Percentiles rank a stretch among this genome's conserved stretches.
Evolutionary conservation across 1,139 yeast species (phyloP).

Genomic region (Suhomyces terraborum): DNA sequence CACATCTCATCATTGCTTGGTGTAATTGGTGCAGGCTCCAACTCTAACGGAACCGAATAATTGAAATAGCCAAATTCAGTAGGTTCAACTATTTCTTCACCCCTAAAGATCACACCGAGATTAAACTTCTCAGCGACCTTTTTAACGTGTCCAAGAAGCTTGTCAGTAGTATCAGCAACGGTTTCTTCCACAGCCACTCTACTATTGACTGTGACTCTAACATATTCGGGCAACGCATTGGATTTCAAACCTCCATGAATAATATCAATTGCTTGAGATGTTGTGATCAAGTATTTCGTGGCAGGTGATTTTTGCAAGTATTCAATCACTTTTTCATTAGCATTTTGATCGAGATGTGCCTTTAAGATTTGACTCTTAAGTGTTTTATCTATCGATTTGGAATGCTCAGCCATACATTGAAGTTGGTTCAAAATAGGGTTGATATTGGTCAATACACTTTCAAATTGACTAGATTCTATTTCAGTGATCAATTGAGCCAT

Average conservation of each 20-base stretch:
- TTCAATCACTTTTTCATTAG: conserved; percentile 45
- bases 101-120: conserved; percentile 48
- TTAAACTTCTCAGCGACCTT: conserved; percentile 46
- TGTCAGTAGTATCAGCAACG: conserved; percentile 40
- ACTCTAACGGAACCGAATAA: conserved; percentile 33
- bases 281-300: conserved; percentile 50
- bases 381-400: conserved; percentile 27
- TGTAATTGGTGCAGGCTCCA: conserved; percentile 65
- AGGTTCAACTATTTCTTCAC: conserved; percentile 29
- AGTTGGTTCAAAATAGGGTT: conserved; percentile 46
- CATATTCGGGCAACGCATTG: conserved; percentile 75
- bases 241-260: conserved; percentile 69
- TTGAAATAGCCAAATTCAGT: conserved; percentile 49
- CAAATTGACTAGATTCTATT: conserved; percentile 40
- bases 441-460: conserved; percentile 36
- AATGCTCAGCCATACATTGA: conserved; percentile 49
- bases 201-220: conserved; percentile 56
- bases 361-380: conserved; percentile 42
- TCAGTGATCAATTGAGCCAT: conserved; percentile 40
- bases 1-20: conserved; percentile 51
- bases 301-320: conserved; percentile 25
- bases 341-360: conserved; percentile 41
- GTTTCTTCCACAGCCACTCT: conserved; percentile 57
- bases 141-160: conserved; percentile 38
- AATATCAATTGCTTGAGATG: conserved; percentile 71